phyloP scores from a whole-genome alignment of 2,329 filamentous ascomycete species.

The Davidsoniella eucalypti region DNA sequence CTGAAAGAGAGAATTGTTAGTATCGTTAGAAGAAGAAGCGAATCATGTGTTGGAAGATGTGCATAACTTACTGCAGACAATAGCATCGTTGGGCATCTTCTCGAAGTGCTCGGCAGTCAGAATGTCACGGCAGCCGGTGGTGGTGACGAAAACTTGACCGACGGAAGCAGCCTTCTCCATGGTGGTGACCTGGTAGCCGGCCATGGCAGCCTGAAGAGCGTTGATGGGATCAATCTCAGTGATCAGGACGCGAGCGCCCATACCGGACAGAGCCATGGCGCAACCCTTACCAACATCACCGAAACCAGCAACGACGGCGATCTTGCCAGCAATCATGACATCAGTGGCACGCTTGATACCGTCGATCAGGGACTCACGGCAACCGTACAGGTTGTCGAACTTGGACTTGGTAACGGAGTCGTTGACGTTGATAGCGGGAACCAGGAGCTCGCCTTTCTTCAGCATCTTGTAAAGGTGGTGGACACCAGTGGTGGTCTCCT shows the following conservation, averaged over 20 bases:
- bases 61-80: slow-evolving; percentile 70
- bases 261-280: slow-evolving; percentile 84
- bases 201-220: slow-evolving; percentile 95
- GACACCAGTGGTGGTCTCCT: slow-evolving; percentile 99
- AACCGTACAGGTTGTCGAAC: slow-evolving; percentile 99
- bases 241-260: slow-evolving; percentile 92
- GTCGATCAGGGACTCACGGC: slow-evolving; percentile 95
- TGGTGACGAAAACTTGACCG: slow-evolving; percentile 98
- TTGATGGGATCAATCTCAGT: slow-evolving; percentile 99
- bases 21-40: slow-evolving; percentile 5
- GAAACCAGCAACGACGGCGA: slow-evolving; percentile 92
- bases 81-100: slow-evolving; percentile 91
- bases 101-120: slow-evolving; percentile 84
- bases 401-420: slow-evolving; percentile 99
- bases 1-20: slow-evolving; percentile 21
- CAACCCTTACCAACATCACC: slow-evolving; percentile 99
- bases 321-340: slow-evolving; percentile 99
- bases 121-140: slow-evolving; percentile 97
- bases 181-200: slow-evolving; percentile 88
- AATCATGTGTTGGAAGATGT: background rate
- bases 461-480: slow-evolving; percentile 99
- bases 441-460: slow-evolving; percentile 75
- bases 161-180: slow-evolving; percentile 87
- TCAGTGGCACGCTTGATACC: slow-evolving; percentile 99
- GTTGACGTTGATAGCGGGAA: slow-evolving; percentile 98